These are phyloP conservation scores for Isatis tinctoria DNA, from an alignment of 345 rosid genomes.

Conservation along the genomic window DNA sequence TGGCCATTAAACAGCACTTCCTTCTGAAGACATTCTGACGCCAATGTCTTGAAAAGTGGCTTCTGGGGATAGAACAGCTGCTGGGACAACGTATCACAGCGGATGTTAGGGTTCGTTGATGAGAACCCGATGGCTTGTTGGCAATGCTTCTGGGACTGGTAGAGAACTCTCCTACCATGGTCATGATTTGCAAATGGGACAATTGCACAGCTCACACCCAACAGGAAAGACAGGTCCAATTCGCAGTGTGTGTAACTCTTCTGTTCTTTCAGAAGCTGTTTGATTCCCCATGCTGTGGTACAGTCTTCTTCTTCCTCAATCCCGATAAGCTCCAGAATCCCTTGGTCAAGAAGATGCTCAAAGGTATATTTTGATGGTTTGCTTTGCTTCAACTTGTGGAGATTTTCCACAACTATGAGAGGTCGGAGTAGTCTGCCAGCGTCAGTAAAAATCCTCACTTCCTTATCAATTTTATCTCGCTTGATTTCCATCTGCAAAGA, in stretches of 20 bases:
- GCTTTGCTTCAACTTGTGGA: conserved; percentile 41
- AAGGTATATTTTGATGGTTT: conserved; percentile 51
- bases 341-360: conserved; percentile 55
- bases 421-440: conserved; percentile 93
- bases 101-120: conserved; percentile 71
- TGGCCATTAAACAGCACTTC: conserved; percentile 76
- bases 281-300: conserved; percentile 62
- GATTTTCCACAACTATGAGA: conserved; percentile 71
- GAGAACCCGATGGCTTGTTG: conserved; percentile 92
- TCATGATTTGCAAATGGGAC: conserved; percentile 90
- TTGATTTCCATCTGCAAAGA: conserved; percentile 74
- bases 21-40: conserved; percentile 69
- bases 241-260: conserved; percentile 68
- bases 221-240: conserved; percentile 71
- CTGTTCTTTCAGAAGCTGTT: conserved; percentile 43
- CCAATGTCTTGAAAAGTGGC: conserved; percentile 77
- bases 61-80: conserved; percentile 79
- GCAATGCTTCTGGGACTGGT: conserved; percentile 85
- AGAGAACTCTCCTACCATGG: conserved; percentile 85
- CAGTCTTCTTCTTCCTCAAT: conserved; percentile 95
- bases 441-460: conserved; percentile 76
- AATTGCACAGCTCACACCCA: conserved; percentile 85
- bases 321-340: conserved; percentile 75
- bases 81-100: conserved; percentile 79
- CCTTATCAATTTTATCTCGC: conserved; percentile 57